phyloP scores from a whole-genome alignment of 331 rosid species.

The Rosa hybrid region DNA sequence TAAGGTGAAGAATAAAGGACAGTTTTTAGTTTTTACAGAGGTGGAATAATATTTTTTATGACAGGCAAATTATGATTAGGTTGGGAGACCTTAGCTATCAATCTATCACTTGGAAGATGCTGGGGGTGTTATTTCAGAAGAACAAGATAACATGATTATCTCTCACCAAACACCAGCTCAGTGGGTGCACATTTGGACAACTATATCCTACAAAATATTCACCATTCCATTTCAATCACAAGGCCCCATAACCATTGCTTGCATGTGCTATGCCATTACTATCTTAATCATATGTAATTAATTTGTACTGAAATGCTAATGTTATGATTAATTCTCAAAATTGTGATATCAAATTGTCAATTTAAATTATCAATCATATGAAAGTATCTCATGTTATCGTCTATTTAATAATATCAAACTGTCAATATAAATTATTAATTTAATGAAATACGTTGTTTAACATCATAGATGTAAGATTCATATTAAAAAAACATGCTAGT shows the following conservation, averaged over 20 bases:
- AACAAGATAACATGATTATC: constrained; percentile 26
- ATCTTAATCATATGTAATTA: neutral
- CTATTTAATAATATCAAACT: neutral
- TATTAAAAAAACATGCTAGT: too few species aligned
- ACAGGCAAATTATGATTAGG: constrained; percentile 16
- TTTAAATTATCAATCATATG: neutral
- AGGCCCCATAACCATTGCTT: neutral
- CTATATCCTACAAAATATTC: neutral
- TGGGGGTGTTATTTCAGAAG: neutral
- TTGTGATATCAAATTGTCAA: neutral
- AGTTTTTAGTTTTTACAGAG: neutral
- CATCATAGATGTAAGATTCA: too few species aligned
- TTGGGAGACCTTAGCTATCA: constrained; percentile 22
- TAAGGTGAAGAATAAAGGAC: neutral
- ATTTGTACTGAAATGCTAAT: neutral
- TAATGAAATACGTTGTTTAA: too few species aligned
- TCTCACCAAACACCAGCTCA: constrained; percentile 17
- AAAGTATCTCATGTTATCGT: neutral
- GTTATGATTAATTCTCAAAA: neutral
- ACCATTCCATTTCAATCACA: constrained; percentile 3
- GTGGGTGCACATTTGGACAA: constrained; percentile 24
- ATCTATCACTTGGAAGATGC: constrained; percentile 19
- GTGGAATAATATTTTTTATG: neutral
- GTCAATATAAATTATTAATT: neutral
- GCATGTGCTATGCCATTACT: neutral